Evolutionary conservation across 2,329 filamentous ascomycete species (phyloP).

Genomic region (Didymellaceae sp.): DNA sequence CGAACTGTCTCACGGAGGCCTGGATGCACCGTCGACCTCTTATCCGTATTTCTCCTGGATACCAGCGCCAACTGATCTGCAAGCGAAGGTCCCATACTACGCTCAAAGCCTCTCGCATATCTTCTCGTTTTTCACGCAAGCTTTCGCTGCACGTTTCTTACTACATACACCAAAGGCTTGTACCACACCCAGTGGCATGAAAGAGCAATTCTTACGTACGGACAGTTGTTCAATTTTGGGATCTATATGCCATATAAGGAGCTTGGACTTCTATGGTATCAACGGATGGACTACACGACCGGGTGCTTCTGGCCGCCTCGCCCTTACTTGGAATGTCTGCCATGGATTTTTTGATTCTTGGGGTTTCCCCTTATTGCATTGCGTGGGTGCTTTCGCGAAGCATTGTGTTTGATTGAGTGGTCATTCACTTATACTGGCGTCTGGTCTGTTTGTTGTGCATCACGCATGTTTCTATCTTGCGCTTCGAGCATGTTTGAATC

Average conservation of each 20-base stretch:
- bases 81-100: slow-evolving; percentile 32
- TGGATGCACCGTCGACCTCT: slow-evolving; percentile 6
- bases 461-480: slow-evolving; percentile 12
- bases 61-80: slow-evolving; percentile 31
- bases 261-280: slow-evolving; percentile 5
- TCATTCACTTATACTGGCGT: slow-evolving; percentile 15
- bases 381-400: slow-evolving; percentile 36
- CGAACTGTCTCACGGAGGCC: slow-evolving; percentile 4
- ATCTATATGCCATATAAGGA: slow-evolving; percentile 21
- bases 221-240: slow-evolving; percentile 1
- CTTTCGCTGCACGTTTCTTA: slow-evolving; percentile 17
- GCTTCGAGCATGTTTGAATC: slow-evolving; percentile 18
- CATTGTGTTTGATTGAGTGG: slow-evolving; percentile 29
- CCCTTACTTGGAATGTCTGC: slow-evolving; percentile 3
- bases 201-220: slow-evolving; percentile 3
- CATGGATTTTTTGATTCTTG: slow-evolving; percentile 24
- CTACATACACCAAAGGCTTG: slow-evolving; percentile 9
- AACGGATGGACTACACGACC: slow-evolving; percentile 2
- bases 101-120: slow-evolving; percentile 24
- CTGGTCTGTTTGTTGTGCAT: slow-evolving; percentile 17
- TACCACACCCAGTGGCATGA: slow-evolving; percentile 1
- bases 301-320: background rate
- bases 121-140: slow-evolving; percentile 20
- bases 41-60: slow-evolving; percentile 31
- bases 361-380: slow-evolving; percentile 35